These are phyloP conservation scores for Rhamnella rubrinervis DNA, from an alignment of 331 rosid genomes.

Conservation along the genomic window DNA sequence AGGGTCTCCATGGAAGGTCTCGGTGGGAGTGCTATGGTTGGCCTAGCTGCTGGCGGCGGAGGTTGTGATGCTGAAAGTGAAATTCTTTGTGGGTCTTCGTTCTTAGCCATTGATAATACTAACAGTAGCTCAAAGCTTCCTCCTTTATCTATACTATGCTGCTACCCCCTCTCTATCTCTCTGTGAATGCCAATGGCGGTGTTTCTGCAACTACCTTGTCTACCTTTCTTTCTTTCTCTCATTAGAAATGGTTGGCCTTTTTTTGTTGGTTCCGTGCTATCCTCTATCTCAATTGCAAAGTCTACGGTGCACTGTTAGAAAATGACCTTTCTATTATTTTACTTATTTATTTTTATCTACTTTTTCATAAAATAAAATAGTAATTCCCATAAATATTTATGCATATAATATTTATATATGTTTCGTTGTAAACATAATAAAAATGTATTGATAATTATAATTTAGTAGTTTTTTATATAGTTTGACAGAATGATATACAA, in stretches of 20 bases:
- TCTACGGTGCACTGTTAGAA: conserved; percentile 40
- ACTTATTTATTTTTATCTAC: neutral
- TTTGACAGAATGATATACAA: no score
- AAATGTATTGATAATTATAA: no score
- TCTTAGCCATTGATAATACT: conserved; percentile 49
- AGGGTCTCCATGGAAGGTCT: conserved; percentile 80
- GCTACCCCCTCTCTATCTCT: neutral
- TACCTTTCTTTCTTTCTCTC: neutral
- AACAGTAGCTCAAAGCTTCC: no score
- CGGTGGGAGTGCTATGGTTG: conserved; percentile 81
- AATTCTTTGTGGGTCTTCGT: conserved; percentile 38
- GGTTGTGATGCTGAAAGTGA: conserved; percentile 26
- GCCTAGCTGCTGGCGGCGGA: conserved; percentile 39
- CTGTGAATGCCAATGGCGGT: neutral
- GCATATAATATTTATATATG: no score
- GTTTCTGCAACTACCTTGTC: neutral
- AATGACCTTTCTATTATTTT: conserved; percentile 9
- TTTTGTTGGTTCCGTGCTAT: conserved; percentile 38
- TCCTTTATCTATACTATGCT: no score
- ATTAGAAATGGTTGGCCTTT: conserved; percentile 12
- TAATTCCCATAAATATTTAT: neutral
- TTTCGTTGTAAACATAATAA: no score
- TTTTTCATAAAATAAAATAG: neutral
- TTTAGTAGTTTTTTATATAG: no score
- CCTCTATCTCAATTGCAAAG: conserved; percentile 44